These are phyloP conservation scores for Scedosporium dehoogii DNA, from an alignment of 2,329 filamentous ascomycete genomes.

Conservation along the genomic window DNA sequence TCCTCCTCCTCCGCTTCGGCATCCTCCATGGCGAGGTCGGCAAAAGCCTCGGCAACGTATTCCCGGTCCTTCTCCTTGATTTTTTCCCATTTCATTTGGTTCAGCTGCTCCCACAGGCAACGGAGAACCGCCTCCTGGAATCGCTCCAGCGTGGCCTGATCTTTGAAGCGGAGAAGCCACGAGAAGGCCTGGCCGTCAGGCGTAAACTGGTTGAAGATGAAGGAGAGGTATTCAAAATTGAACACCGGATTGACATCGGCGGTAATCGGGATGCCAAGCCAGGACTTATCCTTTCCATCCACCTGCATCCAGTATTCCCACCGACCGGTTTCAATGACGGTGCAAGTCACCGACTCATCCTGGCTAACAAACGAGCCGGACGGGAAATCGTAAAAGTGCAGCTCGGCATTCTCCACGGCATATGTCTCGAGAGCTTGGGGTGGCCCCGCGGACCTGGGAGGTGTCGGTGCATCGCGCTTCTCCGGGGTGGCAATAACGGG, in stretches of 20 bases:
- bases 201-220: constrained; percentile 96
- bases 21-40: constrained; percentile 89
- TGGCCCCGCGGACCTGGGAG: constrained; percentile 20
- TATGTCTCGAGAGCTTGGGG: constrained; percentile 67
- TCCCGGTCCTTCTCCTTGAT: constrained; percentile 86
- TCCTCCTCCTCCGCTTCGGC: constrained; percentile 27
- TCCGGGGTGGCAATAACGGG: constrained; percentile 8
- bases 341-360: constrained; percentile 63
- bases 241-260: constrained; percentile 96
- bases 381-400: constrained; percentile 88
- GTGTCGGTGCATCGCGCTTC: background rate
- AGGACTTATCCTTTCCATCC: constrained; percentile 62
- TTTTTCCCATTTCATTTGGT: constrained; percentile 89
- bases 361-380: constrained; percentile 78
- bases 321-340: constrained; percentile 74
- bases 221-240: constrained; percentile 97
- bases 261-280: constrained; percentile 76
- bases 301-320: constrained; percentile 98
- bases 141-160: constrained; percentile 66
- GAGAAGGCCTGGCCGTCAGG: constrained; percentile 85
- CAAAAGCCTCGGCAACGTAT: constrained; percentile 91
- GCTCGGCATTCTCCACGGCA: constrained; percentile 65
- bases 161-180: constrained; percentile 87
- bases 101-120: constrained; percentile 91
- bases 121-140: constrained; percentile 95